These are phyloP conservation scores for Fusarium concolor DNA, from an alignment of 2,329 filamentous ascomycete species.

Conservation along the genomic window DNA sequence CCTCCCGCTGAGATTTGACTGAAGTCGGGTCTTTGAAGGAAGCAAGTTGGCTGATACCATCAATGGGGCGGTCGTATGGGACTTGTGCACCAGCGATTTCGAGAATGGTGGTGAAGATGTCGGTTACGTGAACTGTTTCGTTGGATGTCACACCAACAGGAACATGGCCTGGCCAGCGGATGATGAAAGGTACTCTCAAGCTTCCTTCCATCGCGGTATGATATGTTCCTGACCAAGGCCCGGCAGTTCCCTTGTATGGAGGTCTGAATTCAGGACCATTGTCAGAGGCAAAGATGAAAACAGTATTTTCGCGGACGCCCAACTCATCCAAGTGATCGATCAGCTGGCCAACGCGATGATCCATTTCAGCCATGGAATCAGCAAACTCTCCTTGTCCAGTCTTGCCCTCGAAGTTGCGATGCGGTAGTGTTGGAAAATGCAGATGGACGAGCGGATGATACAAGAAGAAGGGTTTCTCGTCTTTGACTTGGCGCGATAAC, in stretches of 20 bases:
- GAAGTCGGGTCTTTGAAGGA: constrained; percentile 44
- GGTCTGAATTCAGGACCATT: constrained; percentile 52
- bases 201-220: constrained; percentile 54
- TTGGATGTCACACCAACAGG: constrained; percentile 46
- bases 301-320: constrained; percentile 47
- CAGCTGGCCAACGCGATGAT: constrained; percentile 48
- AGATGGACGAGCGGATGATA: constrained; percentile 51
- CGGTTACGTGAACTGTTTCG: constrained; percentile 50
- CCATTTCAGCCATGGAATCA: constrained; percentile 52
- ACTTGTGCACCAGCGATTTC: constrained; percentile 36
- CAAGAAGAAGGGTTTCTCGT: constrained; percentile 47
- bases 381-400: constrained; percentile 49
- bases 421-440: constrained; percentile 51
- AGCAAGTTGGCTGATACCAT: constrained; percentile 46
- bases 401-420: constrained; percentile 46
- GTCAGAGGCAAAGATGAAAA: constrained; percentile 52
- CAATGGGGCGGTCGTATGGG: constrained; percentile 48
- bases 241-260: constrained; percentile 50
- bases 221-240: constrained; percentile 52
- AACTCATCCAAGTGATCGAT: constrained; percentile 49
- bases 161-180: constrained; percentile 49
- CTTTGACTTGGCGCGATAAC: constrained; percentile 43
- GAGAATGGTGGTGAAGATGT: constrained; percentile 49
- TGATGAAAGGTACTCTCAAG: constrained; percentile 51
- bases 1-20: constrained; percentile 35